Evolutionary conservation across 2,329 filamentous ascomycete species (phyloP).

Genomic region (Colletotrichum lini): DNA sequence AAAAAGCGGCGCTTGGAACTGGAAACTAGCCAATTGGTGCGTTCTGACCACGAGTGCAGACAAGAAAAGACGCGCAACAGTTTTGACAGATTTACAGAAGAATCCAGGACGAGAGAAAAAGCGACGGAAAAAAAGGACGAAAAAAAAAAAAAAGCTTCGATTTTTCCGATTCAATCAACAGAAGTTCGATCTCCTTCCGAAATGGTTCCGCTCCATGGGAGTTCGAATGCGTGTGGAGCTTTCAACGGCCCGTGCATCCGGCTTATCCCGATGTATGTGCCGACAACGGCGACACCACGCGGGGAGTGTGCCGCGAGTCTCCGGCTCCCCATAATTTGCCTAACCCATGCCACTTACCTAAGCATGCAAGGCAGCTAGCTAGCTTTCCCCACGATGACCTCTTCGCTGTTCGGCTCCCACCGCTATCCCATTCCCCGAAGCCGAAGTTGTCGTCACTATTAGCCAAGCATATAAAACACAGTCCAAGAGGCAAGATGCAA

Average conservation of each 20-base stretch:
- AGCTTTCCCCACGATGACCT: neutral
- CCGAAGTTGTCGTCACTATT: neutral
- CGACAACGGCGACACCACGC: neutral
- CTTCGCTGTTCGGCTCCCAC: neutral
- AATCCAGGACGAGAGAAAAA: neutral
- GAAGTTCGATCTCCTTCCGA: conserved; percentile 18
- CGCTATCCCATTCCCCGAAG: neutral
- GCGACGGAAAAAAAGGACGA: neutral
- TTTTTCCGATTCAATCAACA: conserved; percentile 24
- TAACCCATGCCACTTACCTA: conserved; percentile 11
- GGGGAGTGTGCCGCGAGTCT: conserved; percentile 12
- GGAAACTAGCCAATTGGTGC: conserved; percentile 26
- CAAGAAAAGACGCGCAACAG: neutral
- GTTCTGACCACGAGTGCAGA: conserved; percentile 5
- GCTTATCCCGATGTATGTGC: conserved; percentile 34
- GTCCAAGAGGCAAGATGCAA: neutral
- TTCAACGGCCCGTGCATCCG: conserved; percentile 23
- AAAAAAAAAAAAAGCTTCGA: conserved; percentile 32
- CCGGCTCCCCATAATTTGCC: conserved; percentile 11
- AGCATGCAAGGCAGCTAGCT: neutral
- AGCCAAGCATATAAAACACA: neutral
- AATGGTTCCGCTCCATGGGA: conserved; percentile 20
- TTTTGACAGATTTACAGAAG: conserved; percentile 9
- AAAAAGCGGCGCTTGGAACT: conserved; percentile 15
- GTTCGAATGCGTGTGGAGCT: conserved; percentile 31